Percentiles rank a stretch among this genome's conserved stretches.
Evolutionary conservation across 148 eudicot species (phyloP).

Genomic region (Rhododendron ovatum): DNA sequence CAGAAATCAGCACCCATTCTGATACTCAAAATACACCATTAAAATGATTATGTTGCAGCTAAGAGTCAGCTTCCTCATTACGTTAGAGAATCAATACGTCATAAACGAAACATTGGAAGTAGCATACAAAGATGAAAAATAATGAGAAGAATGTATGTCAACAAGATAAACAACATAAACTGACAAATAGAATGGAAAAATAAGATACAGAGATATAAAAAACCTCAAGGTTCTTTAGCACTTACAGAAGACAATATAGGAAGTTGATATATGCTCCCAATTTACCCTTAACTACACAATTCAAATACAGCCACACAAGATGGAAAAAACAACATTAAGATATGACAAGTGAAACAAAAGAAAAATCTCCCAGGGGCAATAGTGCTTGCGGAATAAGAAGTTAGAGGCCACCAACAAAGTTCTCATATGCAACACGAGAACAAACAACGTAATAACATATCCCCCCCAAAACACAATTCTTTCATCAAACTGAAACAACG

Average conservation of each 20-base stretch:
- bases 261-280: background rate
- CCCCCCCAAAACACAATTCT: background rate
- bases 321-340: background rate
- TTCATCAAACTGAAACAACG: background rate
- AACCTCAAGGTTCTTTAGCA: background rate
- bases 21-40: background rate
- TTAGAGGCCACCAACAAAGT: background rate
- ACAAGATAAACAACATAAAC: background rate
- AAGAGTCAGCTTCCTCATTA: background rate
- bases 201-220: background rate
- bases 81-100: background rate
- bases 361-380: background rate
- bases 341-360: background rate
- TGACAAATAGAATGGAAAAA: background rate
- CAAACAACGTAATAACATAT: background rate
- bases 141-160: background rate
- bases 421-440: background rate
- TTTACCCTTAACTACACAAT: background rate
- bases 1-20: constrained; percentile 5
- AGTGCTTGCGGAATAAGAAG: background rate
- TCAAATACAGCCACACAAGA: background rate
- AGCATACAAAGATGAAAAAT: background rate
- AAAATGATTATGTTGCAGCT: background rate
- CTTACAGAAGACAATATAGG: background rate
- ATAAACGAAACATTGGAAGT: background rate